Conservation (phyloP, 2,329 filamentous ascomycete species). For the Talaromyces funiculosus region DNA sequence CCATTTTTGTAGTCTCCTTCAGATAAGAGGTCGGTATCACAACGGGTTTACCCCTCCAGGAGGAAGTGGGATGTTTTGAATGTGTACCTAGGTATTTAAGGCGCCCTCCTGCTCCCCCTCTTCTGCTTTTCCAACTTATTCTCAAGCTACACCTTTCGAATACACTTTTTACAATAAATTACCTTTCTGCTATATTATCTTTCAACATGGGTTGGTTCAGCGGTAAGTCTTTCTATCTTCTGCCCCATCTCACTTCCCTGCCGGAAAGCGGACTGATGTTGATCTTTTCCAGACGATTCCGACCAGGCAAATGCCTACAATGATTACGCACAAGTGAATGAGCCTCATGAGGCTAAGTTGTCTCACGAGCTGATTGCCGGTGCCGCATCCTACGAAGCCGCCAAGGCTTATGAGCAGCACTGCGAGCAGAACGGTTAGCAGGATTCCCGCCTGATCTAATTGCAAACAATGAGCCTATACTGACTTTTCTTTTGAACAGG, state of each 20-base stretch:
- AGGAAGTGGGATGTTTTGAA: background rate
- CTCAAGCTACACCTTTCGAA: background rate
- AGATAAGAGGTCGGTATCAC: background rate
- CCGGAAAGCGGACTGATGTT: background rate
- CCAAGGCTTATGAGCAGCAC: constrained; percentile 72
- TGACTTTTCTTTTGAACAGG: constrained; percentile 48
- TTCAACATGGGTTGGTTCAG: constrained; percentile 24
- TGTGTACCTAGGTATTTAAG: background rate
- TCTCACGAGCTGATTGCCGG: constrained; percentile 71
- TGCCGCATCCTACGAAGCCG: constrained; percentile 70
- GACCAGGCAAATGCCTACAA: constrained; percentile 21
- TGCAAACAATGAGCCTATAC: background rate
- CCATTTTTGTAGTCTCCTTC: background rate
- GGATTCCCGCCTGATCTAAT: background rate
- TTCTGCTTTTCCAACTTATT: background rate
- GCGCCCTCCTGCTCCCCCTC: background rate
- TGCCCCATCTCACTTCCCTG: constrained; percentile 17
- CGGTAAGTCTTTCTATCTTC: constrained; percentile 24
- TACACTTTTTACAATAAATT: background rate
- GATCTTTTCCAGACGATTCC: constrained; percentile 1
- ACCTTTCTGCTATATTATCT: background rate
- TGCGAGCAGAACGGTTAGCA: constrained; percentile 59
- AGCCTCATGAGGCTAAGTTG: constrained; percentile 55
- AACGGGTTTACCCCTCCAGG: background rate
- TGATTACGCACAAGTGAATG: constrained; percentile 9